Evolutionary conservation across 2,329 filamentous ascomycete genomes (phyloP).

Genomic region (Fusarium heterosporum): DNA sequence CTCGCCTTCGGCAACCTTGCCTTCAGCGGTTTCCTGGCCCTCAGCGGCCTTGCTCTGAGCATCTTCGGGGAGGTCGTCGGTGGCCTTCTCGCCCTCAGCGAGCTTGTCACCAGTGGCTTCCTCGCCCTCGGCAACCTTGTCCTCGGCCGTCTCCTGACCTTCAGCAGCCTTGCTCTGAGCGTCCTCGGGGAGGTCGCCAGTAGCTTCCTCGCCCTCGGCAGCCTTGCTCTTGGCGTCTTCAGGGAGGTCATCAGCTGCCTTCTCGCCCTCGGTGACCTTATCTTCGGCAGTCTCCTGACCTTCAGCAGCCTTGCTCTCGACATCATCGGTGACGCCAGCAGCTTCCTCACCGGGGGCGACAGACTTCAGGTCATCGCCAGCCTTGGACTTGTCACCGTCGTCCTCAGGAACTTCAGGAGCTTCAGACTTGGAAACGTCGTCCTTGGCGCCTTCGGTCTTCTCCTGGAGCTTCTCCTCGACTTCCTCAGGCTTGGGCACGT

Average conservation of each 20-base stretch:
- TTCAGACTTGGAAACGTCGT: slow-evolving; percentile 42
- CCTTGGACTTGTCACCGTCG: slow-evolving; percentile 33
- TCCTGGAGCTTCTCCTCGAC: slow-evolving; percentile 29
- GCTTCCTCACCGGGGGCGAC: slow-evolving; percentile 53
- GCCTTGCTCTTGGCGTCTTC: slow-evolving; percentile 23
- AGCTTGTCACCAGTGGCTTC: neutral
- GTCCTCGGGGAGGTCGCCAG: slow-evolving; percentile 1
- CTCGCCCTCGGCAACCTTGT: slow-evolving; percentile 10
- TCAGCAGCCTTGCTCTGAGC: slow-evolving; percentile 4
- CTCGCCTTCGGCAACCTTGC: slow-evolving; percentile 2
- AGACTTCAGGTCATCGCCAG: slow-evolving; percentile 54
- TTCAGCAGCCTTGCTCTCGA: slow-evolving; percentile 34
- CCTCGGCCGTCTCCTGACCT: neutral
- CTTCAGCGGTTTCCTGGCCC: neutral
- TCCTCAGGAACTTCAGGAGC: slow-evolving; percentile 36
- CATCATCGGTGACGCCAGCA: slow-evolving; percentile 42
- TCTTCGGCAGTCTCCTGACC: slow-evolving; percentile 15
- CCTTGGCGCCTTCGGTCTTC: slow-evolving; percentile 28
- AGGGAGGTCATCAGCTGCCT: slow-evolving; percentile 6
- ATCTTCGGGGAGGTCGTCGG: slow-evolving; percentile 1
- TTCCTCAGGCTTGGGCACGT: slow-evolving; percentile 26
- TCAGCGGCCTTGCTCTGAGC: neutral
- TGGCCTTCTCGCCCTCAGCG: neutral
- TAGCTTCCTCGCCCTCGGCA: slow-evolving; percentile 6
- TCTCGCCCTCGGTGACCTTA: slow-evolving; percentile 44